Evolutionary conservation across 192 early-diverging fungal genomes (phyloP).

Genomic region (Backusella macrospora): DNA sequence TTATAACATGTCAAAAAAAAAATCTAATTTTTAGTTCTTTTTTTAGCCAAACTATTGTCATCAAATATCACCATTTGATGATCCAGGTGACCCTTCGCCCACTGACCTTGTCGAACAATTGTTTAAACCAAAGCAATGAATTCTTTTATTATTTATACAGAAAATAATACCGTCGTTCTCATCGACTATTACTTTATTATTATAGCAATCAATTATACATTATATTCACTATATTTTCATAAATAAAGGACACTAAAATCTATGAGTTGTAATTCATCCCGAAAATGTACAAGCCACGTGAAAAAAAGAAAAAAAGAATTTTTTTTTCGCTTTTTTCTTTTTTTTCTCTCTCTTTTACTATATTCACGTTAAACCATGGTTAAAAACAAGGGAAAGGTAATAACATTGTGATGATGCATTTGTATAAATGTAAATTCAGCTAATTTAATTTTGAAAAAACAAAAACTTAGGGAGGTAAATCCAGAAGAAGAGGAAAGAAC

Average conservation of each 20-base stretch:
- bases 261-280: no score
- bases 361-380: slow-evolving; percentile 60
- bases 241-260: no score
- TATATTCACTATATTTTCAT: no score
- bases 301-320: neutral
- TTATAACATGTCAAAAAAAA: neutral
- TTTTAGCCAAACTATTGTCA: slow-evolving; percentile 5
- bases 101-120: slow-evolving; percentile 34
- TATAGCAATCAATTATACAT: no score
- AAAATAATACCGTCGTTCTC: neutral
- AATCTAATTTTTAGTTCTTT: neutral
- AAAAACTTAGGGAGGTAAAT: slow-evolving; percentile 74
- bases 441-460: neutral
- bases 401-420: neutral
- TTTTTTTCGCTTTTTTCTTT: neutral
- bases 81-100: slow-evolving; percentile 26
- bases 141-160: no score
- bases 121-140: slow-evolving; percentile 18
- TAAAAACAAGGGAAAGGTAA: slow-evolving; percentile 97
- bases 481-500: slow-evolving; percentile 94
- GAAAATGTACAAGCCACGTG: neutral
- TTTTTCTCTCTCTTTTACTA: slow-evolving; percentile 4
- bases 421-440: neutral
- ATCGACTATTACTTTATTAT: no score
- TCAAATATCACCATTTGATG: neutral